Conservation (phyloP, 495 filamentous ascomycete species). For the Parathielavia hyrcaniae region DNA sequence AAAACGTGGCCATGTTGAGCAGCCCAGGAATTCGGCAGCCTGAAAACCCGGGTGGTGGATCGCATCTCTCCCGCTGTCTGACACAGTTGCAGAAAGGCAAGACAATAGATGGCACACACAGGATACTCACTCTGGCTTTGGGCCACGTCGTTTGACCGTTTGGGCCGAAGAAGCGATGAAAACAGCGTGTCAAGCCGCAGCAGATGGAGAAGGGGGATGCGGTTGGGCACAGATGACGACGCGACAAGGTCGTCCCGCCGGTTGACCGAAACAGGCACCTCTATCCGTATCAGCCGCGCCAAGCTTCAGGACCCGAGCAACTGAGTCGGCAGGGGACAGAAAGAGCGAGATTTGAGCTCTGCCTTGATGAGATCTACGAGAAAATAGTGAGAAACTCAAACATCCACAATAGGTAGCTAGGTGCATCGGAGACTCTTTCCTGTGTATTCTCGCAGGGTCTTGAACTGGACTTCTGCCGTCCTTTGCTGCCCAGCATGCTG, state of each 20-base stretch:
- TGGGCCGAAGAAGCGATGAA: conserved; percentile 4
- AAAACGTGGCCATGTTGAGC: background rate
- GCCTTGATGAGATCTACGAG: background rate
- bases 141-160: conserved; percentile 16
- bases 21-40: background rate
- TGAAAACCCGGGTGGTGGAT: conserved; percentile 9
- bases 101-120: background rate
- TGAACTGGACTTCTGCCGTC: background rate
- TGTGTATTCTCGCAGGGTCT: conserved; percentile 10
- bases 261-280: conserved; percentile 1
- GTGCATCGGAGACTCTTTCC: conserved; percentile 11
- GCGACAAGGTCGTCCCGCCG: conserved; percentile 10
- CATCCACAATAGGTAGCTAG: background rate
- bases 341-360: background rate
- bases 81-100: conserved; percentile 12
- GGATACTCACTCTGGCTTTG: conserved; percentile 3
- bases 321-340: background rate
- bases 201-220: conserved; percentile 5
- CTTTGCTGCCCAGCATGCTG: conserved; percentile 7
- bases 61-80: conserved; percentile 10
- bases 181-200: conserved; percentile 12
- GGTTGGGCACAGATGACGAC: conserved; percentile 24
- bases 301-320: conserved; percentile 11
- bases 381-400: background rate
- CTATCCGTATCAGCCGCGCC: conserved; percentile 12